Evolutionary conservation across 805 yeast genomes (phyloP).

Genomic region (Wickerhamomyces bisporus): DNA sequence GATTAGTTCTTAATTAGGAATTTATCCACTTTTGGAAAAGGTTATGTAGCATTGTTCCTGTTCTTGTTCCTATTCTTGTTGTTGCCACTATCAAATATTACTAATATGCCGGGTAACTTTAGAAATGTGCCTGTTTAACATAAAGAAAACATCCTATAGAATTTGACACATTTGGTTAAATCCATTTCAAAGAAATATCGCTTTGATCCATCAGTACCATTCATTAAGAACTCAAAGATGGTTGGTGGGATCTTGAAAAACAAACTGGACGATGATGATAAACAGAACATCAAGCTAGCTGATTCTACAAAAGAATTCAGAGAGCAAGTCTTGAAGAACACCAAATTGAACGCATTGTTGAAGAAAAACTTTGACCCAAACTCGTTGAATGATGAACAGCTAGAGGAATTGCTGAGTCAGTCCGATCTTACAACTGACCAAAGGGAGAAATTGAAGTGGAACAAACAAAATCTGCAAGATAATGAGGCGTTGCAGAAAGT

Average conservation of each 20-base stretch:
- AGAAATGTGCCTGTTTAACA: too few species aligned
- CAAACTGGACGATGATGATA: conserved; percentile 29
- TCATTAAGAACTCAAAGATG: background rate
- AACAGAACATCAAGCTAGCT: conserved; percentile 19
- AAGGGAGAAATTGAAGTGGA: conserved; percentile 65
- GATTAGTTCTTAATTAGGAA: too few species aligned
- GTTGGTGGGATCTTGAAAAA: conserved; percentile 51
- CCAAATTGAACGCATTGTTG: conserved; percentile 65
- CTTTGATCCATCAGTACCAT: too few species aligned
- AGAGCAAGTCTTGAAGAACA: conserved; percentile 73
- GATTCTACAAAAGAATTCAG: conserved; percentile 44
- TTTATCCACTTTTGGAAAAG: too few species aligned
- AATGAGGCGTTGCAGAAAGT: conserved; percentile 67
- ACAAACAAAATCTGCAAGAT: conserved; percentile 66
- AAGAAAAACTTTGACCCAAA: conserved; percentile 19
- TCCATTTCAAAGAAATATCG: too few species aligned
- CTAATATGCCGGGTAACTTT: too few species aligned
- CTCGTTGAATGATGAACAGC: conserved; percentile 22
- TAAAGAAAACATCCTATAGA: too few species aligned
- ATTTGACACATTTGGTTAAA: too few species aligned
- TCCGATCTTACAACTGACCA: conserved; percentile 7
- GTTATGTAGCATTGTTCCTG: too few species aligned
- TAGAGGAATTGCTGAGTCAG: conserved; percentile 9
- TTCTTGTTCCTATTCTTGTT: too few species aligned
- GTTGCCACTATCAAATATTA: too few species aligned